Percentiles rank a stretch among this genome's conserved stretches.
Conservation (phyloP, 257 asterid genomes). For the Capsicum chinense region DNA sequence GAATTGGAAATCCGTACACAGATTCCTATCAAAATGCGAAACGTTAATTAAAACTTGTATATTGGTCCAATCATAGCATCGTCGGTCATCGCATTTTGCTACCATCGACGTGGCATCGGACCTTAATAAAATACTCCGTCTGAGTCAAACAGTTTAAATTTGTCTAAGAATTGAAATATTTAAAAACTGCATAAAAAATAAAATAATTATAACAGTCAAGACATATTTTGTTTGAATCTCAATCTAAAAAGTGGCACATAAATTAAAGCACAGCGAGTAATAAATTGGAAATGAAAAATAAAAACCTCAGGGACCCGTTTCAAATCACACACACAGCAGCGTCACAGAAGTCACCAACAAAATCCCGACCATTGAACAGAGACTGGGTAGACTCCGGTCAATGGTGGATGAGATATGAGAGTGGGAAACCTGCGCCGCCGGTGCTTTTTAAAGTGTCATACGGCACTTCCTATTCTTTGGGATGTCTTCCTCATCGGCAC, state of each 20-base stretch:
- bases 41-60: conserved; percentile 31
- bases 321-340: conserved; percentile 67
- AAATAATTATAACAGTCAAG: too few species aligned
- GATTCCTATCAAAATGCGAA: conserved; percentile 84
- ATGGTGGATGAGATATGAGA: conserved; percentile 52
- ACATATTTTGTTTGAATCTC: too few species aligned
- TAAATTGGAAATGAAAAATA: not conserved
- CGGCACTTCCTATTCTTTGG: conserved; percentile 92
- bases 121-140: conserved; percentile 4
- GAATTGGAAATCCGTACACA: conserved; percentile 41
- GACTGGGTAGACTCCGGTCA: conserved; percentile 31
- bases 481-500: conserved; percentile 70
- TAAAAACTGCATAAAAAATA: too few species aligned
- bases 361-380: conserved; percentile 53
- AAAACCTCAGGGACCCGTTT: conserved; percentile 78
- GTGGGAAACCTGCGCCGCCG: conserved; percentile 26
- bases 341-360: conserved; percentile 31
- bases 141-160: too few species aligned
- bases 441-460: conserved; percentile 68
- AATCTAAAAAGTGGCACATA: too few species aligned
- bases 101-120: conserved; percentile 74
- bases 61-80: conserved; percentile 63
- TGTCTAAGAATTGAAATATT: too few species aligned
- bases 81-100: conserved; percentile 56
- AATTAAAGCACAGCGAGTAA: not conserved